A percentile compares a stretch with the other conserved stretches of the same genome.
These are phyloP conservation scores for Panicum hallii DNA, from an alignment of 202 grass and related monocot species.

Conservation along the genomic window DNA sequence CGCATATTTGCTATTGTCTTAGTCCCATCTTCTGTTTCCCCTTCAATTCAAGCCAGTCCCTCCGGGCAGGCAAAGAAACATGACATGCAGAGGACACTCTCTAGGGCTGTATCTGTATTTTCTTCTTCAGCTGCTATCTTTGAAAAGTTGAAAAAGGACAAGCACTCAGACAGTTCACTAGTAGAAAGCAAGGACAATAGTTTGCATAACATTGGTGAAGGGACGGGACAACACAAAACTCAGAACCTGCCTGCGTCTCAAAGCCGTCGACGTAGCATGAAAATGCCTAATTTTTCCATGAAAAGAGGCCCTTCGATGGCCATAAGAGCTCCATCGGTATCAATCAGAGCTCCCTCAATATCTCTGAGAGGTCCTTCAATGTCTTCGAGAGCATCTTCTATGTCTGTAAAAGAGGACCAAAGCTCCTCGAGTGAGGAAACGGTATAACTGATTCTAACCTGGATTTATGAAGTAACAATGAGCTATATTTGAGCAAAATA, in stretches of 20 bases:
- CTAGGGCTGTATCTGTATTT: constrained; percentile 97
- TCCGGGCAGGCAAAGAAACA: constrained; percentile 53
- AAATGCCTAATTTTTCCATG: constrained; percentile 60
- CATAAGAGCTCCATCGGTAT: constrained; percentile 56
- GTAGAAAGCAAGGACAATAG: constrained; percentile 58
- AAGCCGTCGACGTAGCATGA: constrained; percentile 65
- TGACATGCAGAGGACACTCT: constrained; percentile 96
- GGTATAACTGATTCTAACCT: constrained; percentile 55
- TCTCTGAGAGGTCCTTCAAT: constrained; percentile 53
- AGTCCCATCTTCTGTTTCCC: constrained; percentile 93
- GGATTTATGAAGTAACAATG: constrained; percentile 43
- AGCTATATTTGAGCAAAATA: constrained; percentile 38
- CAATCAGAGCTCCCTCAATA: constrained; percentile 53
- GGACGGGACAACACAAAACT: constrained; percentile 55
- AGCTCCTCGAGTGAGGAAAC: constrained; percentile 60
- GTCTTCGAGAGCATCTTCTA: constrained; percentile 54
- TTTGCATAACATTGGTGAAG: constrained; percentile 54
- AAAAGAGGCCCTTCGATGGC: constrained; percentile 57
- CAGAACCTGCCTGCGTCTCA: constrained; percentile 70
- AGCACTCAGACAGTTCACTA: constrained; percentile 58
- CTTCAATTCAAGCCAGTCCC: constrained; percentile 50
- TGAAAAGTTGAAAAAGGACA: constrained; percentile 89
- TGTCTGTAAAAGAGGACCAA: constrained; percentile 64
- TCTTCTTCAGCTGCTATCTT: constrained; percentile 99
- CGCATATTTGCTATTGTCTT: constrained; percentile 99